Base-by-base conservation (phyloP, 805 yeast species). In the Pichia cephalocereana region DNA sequence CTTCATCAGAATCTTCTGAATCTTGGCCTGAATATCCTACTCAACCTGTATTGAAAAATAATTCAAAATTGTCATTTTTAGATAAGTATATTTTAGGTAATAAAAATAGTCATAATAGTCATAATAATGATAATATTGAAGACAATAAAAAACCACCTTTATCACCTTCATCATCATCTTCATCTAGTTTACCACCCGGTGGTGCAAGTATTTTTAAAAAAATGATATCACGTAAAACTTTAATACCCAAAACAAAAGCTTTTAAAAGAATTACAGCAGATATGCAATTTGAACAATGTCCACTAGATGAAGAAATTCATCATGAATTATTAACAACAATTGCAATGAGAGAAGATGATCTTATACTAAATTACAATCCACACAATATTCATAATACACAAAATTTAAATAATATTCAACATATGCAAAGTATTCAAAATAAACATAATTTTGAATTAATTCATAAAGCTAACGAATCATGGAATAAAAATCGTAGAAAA, bases 311-410 rank as follows among this genome's bases (percentile, higher is more conserved):
- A 15, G 72, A 68, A 52, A 58, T 67, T 26, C 57, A 56, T 32
- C 68, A 66, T 49, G 72, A 68, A 54, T 58, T 66, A 12, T 51
- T 60, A 31, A 59, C 65, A 15, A 66, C 70, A 0, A 52, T 59
- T 1, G 63, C 66, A 6, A 44, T 66, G 40, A 60, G 61, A 47
- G 64, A 58, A 32, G 67, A 66, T 30, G 62, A 59, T 10, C 54
- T 54, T 41, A 49, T 57, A n/a, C 43, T 59, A 18, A 46, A 49
- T 46, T 56, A 9, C 51, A 48, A 38, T 19, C 51, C 9, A 50
- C 55, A 53, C 11, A 43, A 43, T 31, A 17, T 43, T 4, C 18
- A 28, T 11, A n/a, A 41, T 14, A 27, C 41, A 6, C 28, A 51
- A 12, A 51, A 52, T 27, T 49, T 59, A 8, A 65, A 61, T 43